Percentiles rank a stretch among this genome's conserved stretches.
These are phyloP conservation scores for Ophiostoma populinum DNA, from an alignment of 2,329 filamentous ascomycete species.

Conservation along the genomic window DNA sequence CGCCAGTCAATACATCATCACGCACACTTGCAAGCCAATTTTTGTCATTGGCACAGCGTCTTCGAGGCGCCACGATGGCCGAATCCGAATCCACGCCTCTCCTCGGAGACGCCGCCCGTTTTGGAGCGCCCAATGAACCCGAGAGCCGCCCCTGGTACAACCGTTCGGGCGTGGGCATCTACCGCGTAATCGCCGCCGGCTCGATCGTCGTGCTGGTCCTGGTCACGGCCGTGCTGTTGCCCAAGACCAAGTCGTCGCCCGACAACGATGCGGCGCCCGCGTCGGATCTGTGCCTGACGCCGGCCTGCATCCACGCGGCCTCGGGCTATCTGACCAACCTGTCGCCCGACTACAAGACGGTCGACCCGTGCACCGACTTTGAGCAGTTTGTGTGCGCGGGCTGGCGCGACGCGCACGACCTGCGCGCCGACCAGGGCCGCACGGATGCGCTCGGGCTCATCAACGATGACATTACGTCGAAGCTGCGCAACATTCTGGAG, in stretches of 20 bases:
- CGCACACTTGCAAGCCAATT: too few species aligned
- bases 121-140: too few species aligned
- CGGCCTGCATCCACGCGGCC: constrained; percentile 45
- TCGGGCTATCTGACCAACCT: constrained; percentile 45
- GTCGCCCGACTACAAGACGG: constrained; percentile 37
- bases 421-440: constrained; percentile 44
- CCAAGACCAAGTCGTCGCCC: constrained; percentile 2
- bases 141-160: too few species aligned
- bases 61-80: too few species aligned
- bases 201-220: too few species aligned
- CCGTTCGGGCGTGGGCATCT: too few species aligned
- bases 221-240: constrained; percentile 1
- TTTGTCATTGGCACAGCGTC: too few species aligned
- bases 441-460: constrained; percentile 44
- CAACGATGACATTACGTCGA: constrained; percentile 38
- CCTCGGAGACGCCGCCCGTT: too few species aligned
- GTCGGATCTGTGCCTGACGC: constrained; percentile 31
- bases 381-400: constrained; percentile 51
- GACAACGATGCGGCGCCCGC: constrained; percentile 1
- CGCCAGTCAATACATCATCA: too few species aligned
- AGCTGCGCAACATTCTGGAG: constrained; percentile 46
- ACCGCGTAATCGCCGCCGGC: too few species aligned
- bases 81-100: not conserved
- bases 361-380: constrained; percentile 55
- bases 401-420: constrained; percentile 45